Percentiles rank a stretch among this genome's conserved stretches.
Evolutionary conservation across 176 grass and related monocot species (phyloP).

Genomic region (Neostapfia colusana): DNA sequence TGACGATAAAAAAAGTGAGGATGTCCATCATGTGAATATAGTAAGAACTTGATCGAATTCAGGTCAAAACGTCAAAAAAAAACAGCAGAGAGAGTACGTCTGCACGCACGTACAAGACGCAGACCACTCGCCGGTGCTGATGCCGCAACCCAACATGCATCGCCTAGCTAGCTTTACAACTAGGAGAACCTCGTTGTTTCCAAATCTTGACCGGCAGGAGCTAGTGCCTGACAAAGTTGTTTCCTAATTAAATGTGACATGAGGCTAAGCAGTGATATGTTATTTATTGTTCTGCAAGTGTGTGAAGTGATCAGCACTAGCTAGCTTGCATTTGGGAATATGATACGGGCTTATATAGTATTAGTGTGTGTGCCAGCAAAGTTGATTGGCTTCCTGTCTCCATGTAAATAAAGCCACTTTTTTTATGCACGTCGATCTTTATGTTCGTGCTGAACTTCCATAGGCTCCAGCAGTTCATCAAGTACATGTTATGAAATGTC

Average conservation of each 20-base stretch:
- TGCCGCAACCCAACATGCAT: constrained; percentile 19
- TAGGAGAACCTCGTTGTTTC: constrained; percentile 39
- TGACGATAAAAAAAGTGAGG: not conserved
- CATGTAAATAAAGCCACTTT: constrained; percentile 24
- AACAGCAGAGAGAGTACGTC: constrained; percentile 18
- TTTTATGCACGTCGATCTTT: not conserved
- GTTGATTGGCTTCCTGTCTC: constrained; percentile 6
- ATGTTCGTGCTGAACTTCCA: constrained; percentile 11
- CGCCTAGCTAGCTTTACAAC: too few relatives aligned
- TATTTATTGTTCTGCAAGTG: constrained; percentile 33
- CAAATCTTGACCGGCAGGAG: constrained; percentile 35
- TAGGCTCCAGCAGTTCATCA: not conserved
- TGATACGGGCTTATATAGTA: constrained; percentile 10
- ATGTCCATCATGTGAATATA: not conserved
- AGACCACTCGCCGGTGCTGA: constrained; percentile 15
- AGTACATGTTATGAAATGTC: not conserved
- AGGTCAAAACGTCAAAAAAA: constrained; percentile 13
- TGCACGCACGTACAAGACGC: constrained; percentile 33
- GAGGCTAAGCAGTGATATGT: constrained; percentile 31
- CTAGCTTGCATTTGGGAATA: constrained; percentile 24
- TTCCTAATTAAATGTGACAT: constrained; percentile 18
- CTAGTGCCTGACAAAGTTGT: constrained; percentile 36
- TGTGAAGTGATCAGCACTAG: constrained; percentile 21
- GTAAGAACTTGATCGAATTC: not conserved
- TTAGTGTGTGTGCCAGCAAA: constrained; percentile 40